A percentile compares a stretch with the other conserved stretches of the same genome.
Conservation (phyloP, 2,329 filamentous ascomycete genomes). For the Aspergillus pseudoviridinutans region DNA sequence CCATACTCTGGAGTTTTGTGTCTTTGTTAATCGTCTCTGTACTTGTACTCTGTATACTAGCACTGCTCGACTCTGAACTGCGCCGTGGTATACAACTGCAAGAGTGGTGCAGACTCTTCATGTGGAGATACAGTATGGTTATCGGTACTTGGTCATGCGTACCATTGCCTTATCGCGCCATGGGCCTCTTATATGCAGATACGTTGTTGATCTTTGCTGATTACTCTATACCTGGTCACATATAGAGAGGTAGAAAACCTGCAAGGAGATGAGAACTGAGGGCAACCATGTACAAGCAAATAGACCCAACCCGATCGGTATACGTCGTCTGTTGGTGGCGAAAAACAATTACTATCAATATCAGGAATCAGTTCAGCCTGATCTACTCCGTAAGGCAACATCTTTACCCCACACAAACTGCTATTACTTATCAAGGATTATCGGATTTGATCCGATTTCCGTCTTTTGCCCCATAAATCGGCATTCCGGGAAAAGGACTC, state of each 20-base stretch:
- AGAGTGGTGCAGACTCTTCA: too few species aligned
- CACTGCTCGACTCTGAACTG: too few species aligned
- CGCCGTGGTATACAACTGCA: too few species aligned
- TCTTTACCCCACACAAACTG: neutral
- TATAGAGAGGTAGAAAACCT: neutral
- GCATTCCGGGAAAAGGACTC: neutral
- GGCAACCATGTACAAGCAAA: neutral
- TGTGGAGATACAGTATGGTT: too few species aligned
- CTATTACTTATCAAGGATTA: neutral
- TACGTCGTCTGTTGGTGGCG: neutral
- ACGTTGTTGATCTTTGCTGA: neutral
- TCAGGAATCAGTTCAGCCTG: neutral
- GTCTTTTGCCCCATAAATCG: neutral
- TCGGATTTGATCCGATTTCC: conserved; percentile 8
- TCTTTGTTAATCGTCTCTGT: too few species aligned
- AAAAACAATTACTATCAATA: neutral
- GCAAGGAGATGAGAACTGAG: neutral
- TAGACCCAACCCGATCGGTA: neutral
- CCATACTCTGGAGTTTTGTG: neutral
- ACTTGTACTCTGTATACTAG: too few species aligned
- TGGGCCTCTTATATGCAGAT: too few species aligned
- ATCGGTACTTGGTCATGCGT: too few species aligned
- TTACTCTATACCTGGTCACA: neutral
- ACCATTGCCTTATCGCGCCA: too few species aligned
- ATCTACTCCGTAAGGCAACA: neutral